Evolutionary conservation across 139 green algal genomes (phyloP).

Genomic region (Haematococcus sp.): DNA sequence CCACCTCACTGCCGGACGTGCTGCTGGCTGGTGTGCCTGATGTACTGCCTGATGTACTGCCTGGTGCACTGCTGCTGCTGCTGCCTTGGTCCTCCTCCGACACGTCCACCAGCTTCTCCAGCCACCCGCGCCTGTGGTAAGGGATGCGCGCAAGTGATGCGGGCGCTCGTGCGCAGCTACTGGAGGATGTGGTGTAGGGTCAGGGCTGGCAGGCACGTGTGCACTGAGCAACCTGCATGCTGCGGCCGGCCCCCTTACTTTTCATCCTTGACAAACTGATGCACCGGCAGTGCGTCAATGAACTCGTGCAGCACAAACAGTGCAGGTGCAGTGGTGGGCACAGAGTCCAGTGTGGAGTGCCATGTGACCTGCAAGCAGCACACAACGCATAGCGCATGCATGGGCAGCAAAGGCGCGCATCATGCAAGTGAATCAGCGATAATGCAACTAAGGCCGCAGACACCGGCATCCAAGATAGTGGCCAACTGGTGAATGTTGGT

Average conservation of each 20-base stretch:
- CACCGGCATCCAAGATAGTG: too few species aligned
- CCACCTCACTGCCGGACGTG: slow-evolving; percentile 12
- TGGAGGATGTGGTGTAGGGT: too few species aligned
- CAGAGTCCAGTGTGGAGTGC: slow-evolving; percentile 65
- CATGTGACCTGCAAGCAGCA: slow-evolving; percentile 57
- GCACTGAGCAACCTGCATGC: too few species aligned
- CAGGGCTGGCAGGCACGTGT: too few species aligned
- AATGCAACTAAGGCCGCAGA: too few species aligned
- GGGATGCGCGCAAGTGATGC: too few species aligned
- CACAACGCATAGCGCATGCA: too few species aligned
- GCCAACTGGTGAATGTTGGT: too few species aligned
- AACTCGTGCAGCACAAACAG: slow-evolving; percentile 96
- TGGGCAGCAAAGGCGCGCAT: too few species aligned
- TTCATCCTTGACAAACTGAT: slow-evolving; percentile 81
- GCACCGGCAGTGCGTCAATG: slow-evolving; percentile 94
- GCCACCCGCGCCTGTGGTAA: slow-evolving; percentile 50
- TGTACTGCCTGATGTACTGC: slow-evolving; percentile 9
- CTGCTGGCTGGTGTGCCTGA: neutral
- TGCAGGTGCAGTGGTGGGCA: slow-evolving; percentile 56
- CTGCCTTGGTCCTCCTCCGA: slow-evolving; percentile 22
- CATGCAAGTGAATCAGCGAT: too few species aligned
- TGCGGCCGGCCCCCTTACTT: too few species aligned
- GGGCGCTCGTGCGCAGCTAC: too few species aligned
- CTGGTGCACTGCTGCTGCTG: slow-evolving; percentile 9
- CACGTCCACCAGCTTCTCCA: slow-evolving; percentile 83